Evolutionary conservation across 192 early-diverging fungal species (phyloP).

Genomic region (Gonapodya sp.): DNA sequence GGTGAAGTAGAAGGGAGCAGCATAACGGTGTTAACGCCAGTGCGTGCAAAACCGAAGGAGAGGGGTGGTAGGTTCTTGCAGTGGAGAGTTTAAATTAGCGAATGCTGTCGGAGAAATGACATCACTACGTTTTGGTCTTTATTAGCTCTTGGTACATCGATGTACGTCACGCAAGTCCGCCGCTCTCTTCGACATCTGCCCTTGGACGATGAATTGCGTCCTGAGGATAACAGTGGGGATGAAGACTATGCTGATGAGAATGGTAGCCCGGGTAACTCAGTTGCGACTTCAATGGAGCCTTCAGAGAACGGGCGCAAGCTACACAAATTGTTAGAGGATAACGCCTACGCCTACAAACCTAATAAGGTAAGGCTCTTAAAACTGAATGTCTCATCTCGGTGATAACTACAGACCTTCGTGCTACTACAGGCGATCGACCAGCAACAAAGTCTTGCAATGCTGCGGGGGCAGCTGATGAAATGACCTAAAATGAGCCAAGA

Average conservation of each 20-base stretch:
- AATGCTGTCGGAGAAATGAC: background rate
- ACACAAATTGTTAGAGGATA: background rate
- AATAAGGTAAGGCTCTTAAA: background rate
- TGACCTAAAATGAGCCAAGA: background rate
- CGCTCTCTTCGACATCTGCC: background rate
- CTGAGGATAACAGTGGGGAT: background rate
- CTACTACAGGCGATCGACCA: background rate
- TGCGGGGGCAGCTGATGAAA: background rate
- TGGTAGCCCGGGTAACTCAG: background rate
- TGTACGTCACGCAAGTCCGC: background rate
- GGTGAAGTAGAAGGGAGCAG: background rate
- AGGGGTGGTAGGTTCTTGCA: background rate
- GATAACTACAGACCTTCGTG: background rate
- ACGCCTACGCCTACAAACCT: background rate
- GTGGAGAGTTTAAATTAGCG: no score
- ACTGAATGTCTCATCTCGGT: background rate
- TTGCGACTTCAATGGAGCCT: background rate
- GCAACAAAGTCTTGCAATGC: background rate
- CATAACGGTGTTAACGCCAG: background rate
- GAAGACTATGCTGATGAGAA: background rate
- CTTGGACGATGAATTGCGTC: background rate
- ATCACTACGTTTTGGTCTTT: background rate
- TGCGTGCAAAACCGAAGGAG: background rate
- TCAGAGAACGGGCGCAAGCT: background rate
- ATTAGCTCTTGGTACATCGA: background rate